phyloP scores from a whole-genome alignment of 2,329 filamentous ascomycete species.

The Diaporthe eres region DNA sequence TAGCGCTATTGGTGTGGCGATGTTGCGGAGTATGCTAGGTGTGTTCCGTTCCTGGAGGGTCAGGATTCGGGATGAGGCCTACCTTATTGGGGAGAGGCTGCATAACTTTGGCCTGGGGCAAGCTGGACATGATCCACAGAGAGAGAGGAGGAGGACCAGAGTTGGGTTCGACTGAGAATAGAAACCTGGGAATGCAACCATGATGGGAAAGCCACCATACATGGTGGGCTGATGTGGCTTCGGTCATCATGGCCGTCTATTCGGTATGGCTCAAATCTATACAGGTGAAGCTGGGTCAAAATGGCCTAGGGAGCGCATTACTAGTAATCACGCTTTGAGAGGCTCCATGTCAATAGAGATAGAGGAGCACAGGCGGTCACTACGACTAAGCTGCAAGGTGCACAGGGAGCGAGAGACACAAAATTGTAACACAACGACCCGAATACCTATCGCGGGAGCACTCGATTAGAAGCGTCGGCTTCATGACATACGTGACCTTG shows the following conservation, averaged over 20 bases:
- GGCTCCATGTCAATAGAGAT: not conserved
- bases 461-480: too few relatives aligned
- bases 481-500: not conserved
- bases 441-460: not conserved
- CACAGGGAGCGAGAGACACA: not conserved
- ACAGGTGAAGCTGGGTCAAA: not conserved
- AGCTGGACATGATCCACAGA: conserved; percentile 48
- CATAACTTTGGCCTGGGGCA: conserved; percentile 83
- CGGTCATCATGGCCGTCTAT: not conserved
- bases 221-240: not conserved
- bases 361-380: not conserved
- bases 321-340: not conserved
- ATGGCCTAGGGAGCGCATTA: not conserved
- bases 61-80: conserved; percentile 92
- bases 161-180: conserved; percentile 39
- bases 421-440: not conserved
- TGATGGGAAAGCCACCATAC: not conserved
- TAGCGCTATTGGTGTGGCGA: conserved; percentile 60
- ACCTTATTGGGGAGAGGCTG: conserved; percentile 92
- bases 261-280: not conserved
- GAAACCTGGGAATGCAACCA: too few relatives aligned
- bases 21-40: conserved; percentile 66
- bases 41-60: conserved; percentile 83
- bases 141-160: conserved; percentile 38
- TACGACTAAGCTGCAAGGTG: not conserved